Conservation (phyloP, 805 yeast species). For the Grigorovia transvaalensis region DNA sequence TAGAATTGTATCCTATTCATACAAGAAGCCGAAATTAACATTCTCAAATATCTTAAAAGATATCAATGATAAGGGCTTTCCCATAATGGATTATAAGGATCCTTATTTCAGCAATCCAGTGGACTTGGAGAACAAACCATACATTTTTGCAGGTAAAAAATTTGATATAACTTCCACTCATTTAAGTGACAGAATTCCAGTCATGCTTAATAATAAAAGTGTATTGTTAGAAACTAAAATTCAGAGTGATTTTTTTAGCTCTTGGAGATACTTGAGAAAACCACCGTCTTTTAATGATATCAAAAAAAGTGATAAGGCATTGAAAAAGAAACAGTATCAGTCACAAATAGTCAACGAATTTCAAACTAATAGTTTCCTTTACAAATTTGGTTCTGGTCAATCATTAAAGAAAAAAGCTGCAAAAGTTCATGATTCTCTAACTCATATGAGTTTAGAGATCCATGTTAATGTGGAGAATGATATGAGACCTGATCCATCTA, state of each 20-base stretch:
- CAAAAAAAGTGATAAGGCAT: constrained; percentile 4
- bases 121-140: constrained; percentile 46
- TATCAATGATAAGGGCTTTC: constrained; percentile 37
- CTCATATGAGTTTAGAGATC: constrained; percentile 56
- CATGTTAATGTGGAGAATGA: constrained; percentile 47
- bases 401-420: constrained; percentile 26
- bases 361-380: constrained; percentile 11
- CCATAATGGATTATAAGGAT: constrained; percentile 44
- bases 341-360: constrained; percentile 45
- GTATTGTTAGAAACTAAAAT: constrained; percentile 3
- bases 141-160: constrained; percentile 58
- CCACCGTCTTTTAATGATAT: constrained; percentile 43
- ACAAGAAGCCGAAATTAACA: constrained; percentile 14
- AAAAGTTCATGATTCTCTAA: constrained; percentile 38
- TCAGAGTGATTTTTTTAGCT: constrained; percentile 4
- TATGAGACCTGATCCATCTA: constrained; percentile 51
- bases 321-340: constrained; percentile 5
- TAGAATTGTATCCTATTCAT: not conserved
- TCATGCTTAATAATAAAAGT: constrained; percentile 17
- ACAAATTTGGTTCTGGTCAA: constrained; percentile 4
- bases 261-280: constrained; percentile 37
- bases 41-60: constrained; percentile 33
- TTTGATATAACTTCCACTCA: constrained; percentile 38
- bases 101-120: constrained; percentile 50
- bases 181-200: constrained; percentile 23